Conservation (phyloP, 768 basidiomycete genomes). For the Pleurotus platypus region DNA sequence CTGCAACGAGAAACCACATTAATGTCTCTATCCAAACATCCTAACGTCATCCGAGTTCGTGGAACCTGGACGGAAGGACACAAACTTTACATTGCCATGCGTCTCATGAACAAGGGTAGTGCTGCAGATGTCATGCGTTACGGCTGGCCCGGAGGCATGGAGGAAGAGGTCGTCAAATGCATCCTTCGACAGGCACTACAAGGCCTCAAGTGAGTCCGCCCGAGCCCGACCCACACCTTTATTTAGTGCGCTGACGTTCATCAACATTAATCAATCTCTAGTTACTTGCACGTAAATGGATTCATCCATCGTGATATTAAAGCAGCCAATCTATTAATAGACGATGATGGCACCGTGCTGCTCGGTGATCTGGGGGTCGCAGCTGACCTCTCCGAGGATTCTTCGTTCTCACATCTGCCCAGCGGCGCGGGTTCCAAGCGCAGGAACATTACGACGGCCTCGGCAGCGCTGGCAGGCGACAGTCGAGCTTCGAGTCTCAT, state of each 20-base stretch:
- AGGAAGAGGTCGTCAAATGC: constrained; percentile 84
- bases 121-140: constrained; percentile 83
- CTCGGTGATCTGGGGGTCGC: constrained; percentile 93
- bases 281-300: constrained; percentile 85
- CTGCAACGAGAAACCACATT: constrained; percentile 84
- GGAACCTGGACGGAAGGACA: constrained; percentile 86
- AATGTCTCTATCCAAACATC: constrained; percentile 90
- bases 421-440: constrained; percentile 14
- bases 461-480: constrained; percentile 21
- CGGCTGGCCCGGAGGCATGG: constrained; percentile 84
- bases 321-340: constrained; percentile 89
- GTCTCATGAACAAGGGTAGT: constrained; percentile 87
- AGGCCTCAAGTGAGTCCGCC: constrained; percentile 69
- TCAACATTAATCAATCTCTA: constrained; percentile 19
- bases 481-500: constrained; percentile 17
- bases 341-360: constrained; percentile 86
- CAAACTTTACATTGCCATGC: constrained; percentile 81
- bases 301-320: constrained; percentile 95
- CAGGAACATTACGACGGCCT: constrained; percentile 23
- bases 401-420: constrained; percentile 19
- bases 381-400: constrained; percentile 72
- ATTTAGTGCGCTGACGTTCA: constrained; percentile 2
- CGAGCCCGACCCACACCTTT: background rate
- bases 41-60: constrained; percentile 89
- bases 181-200: constrained; percentile 82